These are phyloP conservation scores for Citrullus colocynthis DNA, from an alignment of 306 rosid genomes.

Conservation along the genomic window DNA sequence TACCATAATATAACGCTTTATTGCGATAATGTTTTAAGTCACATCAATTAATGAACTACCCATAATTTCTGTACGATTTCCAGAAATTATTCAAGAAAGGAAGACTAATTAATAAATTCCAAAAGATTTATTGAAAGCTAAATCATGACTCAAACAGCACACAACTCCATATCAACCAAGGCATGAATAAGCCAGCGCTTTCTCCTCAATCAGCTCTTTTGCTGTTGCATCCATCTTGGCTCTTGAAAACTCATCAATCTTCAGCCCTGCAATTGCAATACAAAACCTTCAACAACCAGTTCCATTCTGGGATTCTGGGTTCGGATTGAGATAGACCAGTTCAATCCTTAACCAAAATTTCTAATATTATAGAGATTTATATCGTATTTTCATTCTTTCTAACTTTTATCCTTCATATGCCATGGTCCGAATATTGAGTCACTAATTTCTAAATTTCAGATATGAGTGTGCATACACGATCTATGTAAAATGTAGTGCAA, in stretches of 20 bases:
- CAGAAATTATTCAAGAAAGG: neutral
- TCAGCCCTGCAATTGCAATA: conserved; percentile 38
- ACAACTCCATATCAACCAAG: conserved; percentile 17
- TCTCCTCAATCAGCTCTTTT: conserved; percentile 73
- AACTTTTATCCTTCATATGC: neutral
- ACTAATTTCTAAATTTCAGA: neutral
- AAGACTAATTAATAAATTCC: neutral
- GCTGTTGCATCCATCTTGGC: conserved; percentile 69
- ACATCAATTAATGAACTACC: neutral
- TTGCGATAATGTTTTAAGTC: no score
- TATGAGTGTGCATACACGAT: neutral
- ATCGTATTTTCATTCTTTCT: neutral
- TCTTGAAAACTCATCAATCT: conserved; percentile 63
- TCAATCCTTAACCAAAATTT: neutral
- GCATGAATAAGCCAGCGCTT: conserved; percentile 47
- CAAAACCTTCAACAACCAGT: neutral
- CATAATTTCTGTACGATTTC: neutral
- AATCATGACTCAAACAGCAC: neutral
- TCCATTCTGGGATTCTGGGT: neutral
- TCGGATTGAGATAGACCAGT: neutral
- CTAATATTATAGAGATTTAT: neutral
- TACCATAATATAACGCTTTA: no score
- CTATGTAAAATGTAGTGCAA: neutral
- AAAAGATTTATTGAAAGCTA: neutral
- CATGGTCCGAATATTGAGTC: neutral